Conservation (phyloP, 352 stramenopile genomes). For the Globisporangium ultimum region DNA sequence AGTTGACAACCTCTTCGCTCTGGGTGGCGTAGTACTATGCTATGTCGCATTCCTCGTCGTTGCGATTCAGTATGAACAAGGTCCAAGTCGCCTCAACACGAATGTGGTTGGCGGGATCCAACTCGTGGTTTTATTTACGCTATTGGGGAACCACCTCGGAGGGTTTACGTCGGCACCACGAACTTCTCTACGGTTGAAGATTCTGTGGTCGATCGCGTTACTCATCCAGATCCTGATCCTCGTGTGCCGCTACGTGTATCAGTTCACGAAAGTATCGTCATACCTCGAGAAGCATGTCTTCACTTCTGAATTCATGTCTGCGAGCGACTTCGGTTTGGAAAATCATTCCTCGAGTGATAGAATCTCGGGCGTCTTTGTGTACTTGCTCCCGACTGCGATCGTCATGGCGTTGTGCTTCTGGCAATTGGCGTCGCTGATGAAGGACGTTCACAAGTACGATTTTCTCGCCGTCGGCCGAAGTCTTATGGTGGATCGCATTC, state of each 20-base stretch:
- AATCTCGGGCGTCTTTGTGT: constrained; percentile 75
- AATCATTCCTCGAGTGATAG: constrained; percentile 52
- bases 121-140: constrained; percentile 53
- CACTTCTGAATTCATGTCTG: constrained; percentile 63
- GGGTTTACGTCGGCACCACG: constrained; percentile 59
- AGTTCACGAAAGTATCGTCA: constrained; percentile 66
- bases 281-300: constrained; percentile 71
- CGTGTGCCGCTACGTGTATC: constrained; percentile 72
- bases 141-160: constrained; percentile 71
- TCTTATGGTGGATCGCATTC: constrained; percentile 43
- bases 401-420: constrained; percentile 80
- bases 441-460: constrained; percentile 56
- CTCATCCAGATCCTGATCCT: constrained; percentile 68
- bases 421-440: constrained; percentile 77
- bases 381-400: constrained; percentile 66
- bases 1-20: constrained; percentile 74
- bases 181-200: constrained; percentile 64
- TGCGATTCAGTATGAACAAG: constrained; percentile 59
- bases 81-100: constrained; percentile 47
- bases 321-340: constrained; percentile 71
- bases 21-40: constrained; percentile 58
- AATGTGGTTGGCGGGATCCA: constrained; percentile 65
- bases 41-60: constrained; percentile 72
- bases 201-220: constrained; percentile 78
- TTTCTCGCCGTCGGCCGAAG: constrained; percentile 60